A percentile compares a stretch with the other conserved stretches of the same genome.
Conservation (phyloP, 176 grass and related monocot genomes). For the Pontederia crassipes region DNA sequence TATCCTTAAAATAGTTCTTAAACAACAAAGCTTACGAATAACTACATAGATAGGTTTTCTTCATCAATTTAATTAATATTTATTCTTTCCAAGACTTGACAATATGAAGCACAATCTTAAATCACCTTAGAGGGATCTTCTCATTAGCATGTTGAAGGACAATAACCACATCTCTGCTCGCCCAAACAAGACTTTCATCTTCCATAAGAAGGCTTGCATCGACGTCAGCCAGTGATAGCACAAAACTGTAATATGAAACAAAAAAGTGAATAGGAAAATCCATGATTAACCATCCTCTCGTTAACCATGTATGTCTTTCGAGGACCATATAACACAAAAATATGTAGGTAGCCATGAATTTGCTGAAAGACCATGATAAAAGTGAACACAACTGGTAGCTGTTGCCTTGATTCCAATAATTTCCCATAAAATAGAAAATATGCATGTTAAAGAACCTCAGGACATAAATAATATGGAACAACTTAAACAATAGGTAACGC, state of each 20-base stretch:
- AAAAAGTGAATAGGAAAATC: background rate
- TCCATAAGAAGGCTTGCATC: constrained; percentile 97
- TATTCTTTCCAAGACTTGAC: background rate
- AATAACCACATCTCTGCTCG: constrained; percentile 95
- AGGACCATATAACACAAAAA: no score
- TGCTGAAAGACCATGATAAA: no score
- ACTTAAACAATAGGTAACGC: constrained; percentile 3
- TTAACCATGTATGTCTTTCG: no score
- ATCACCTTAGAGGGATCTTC: constrained; percentile 86
- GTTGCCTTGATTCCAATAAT: no score
- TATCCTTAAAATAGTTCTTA: no score
- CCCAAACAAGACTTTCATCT: constrained; percentile 99
- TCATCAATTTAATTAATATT: background rate
- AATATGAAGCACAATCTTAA: background rate
- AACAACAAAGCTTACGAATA: no score
- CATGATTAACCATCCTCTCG: no score
- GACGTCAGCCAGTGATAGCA: constrained; percentile 80
- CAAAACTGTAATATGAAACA: constrained; percentile 51
- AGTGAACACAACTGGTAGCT: no score
- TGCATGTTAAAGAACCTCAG: no score
- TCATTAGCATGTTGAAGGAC: constrained; percentile 87
- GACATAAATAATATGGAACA: background rate
- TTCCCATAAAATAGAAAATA: no score
- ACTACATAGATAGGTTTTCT: background rate
- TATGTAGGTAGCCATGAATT: no score